Base-by-base conservation (phyloP, 208 protist genomes). In the Wallacemonas sp. region DNA sequence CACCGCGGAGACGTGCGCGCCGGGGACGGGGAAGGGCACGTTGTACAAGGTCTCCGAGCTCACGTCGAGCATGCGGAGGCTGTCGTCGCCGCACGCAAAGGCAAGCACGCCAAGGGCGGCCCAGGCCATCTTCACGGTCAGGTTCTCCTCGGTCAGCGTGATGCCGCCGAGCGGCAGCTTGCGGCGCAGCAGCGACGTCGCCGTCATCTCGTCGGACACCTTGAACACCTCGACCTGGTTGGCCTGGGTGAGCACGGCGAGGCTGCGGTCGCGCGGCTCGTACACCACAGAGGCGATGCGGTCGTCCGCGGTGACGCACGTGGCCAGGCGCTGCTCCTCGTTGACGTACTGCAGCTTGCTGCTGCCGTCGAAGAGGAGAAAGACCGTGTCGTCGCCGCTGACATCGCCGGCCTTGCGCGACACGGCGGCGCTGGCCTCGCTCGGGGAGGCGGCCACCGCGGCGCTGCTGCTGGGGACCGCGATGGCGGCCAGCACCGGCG, bases 51-150 rank as follows among this genome's bases (percentile, higher is more conserved):
- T 79, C 65, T 97, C 91, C 0, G 52, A 84, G 23, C 75, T 33
- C 41, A 96, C 67, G 61, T 96, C 87, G 29, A 95, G 94, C 42
- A 97, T 65, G 46, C 93, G 84, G 41, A 97, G 66, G 22, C 76
- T 76, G 61, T 88, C 81, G 69, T 97, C 93, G 29, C 86, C 84
- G 50, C 83, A 91, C 23, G 65, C 74, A 41, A 96, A 87, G 1
- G 87, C 92, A 33, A 97, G 72, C 1, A 94, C 63, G 31, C 82
- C 82, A 0, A 83, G 39, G 23, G 65, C 69, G 7, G 80, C 86
- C 91, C 87, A 97, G n/a, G 70, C 64, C 87, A 97, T 93, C 25
- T 81, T 76, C 20, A 89, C 62, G 22, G 52, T 69, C 7, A 80
- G 67, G 10, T 63, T 76, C 10, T 83, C 76, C 14, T 62, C 39